Base-by-base conservation (phyloP, 176 grass and related monocot genomes). In the Bromus sterilis region DNA sequence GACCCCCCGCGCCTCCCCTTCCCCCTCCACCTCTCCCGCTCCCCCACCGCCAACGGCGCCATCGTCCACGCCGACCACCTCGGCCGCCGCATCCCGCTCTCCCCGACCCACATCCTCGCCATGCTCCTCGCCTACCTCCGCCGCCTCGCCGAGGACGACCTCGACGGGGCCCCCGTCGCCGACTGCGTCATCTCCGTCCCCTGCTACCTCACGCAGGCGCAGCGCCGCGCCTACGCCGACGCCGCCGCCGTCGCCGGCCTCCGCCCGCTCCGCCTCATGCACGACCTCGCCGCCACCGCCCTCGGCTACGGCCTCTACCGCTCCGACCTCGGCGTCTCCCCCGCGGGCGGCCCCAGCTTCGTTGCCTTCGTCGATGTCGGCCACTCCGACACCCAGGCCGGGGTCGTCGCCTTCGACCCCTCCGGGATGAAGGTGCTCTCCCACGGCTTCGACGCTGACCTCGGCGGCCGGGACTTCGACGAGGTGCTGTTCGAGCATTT, bases 271-370 rank as follows among this genome's bases (percentile, higher is more conserved):
- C 87, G 96, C 25, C 80, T 99, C 75, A 88, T 99, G 93, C 96
- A 99, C 34, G 96, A 99, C 79, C 83, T 89, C 37, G 79, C 93
- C 1, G 96, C 96, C n/a, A 91, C 96, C 8, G 91, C 92, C 16
- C 88, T 99, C 15, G 93, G 91, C 18, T 95, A 99, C 63, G 96
- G 96, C 26, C 94, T 99, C 88, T 99, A 99, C 84, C 91, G 90
- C 77, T 89, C 91, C 31, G 96, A 99, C 83, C 83, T 88, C 3
- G 87, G 73, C 18, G 71, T 78, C n/a, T n/a, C n/a, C n/a, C n/a
- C n/a, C 7, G 41, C 74, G 13, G 85, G 75, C 11, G 70, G 61
- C 2, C 76, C 63, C 63, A 59, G 85, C 67, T 9, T 23, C 34
- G 93, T 95, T 3, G 93, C 86, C 3, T 95, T 99, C 36, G 79